Percentiles rank a stretch among this genome's conserved stretches.
Evolutionary conservation across 1,284 basidiomycete species (phyloP).

Genomic region (Anthracocystis panici-leucophaei): DNA sequence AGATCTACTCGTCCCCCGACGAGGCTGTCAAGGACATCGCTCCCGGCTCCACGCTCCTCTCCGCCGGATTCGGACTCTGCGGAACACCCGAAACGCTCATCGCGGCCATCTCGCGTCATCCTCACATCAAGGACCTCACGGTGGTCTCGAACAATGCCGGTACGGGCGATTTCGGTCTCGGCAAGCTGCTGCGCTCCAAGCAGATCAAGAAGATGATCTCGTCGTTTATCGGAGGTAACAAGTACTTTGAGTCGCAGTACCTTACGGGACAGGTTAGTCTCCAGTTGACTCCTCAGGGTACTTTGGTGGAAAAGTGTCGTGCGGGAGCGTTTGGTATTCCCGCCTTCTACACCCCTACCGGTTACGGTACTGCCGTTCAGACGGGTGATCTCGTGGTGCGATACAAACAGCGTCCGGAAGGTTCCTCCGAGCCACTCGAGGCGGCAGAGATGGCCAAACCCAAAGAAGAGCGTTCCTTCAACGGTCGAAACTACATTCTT

Average conservation of each 20-base stretch:
- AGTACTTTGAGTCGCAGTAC: constrained; percentile 65
- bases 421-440: constrained; percentile 44
- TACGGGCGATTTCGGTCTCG: constrained; percentile 62
- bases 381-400: constrained; percentile 70
- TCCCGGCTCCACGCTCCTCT: constrained; percentile 58
- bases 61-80: constrained; percentile 67
- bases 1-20: constrained; percentile 55
- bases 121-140: constrained; percentile 58
- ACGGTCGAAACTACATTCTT: constrained; percentile 85
- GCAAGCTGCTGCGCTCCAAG: constrained; percentile 57
- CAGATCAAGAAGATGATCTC: constrained; percentile 64
- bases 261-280: constrained; percentile 62
- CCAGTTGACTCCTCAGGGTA: constrained; percentile 71
- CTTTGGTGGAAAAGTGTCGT: constrained; percentile 88
- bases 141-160: constrained; percentile 68
- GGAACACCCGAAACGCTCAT: constrained; percentile 68
- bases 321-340: constrained; percentile 95
- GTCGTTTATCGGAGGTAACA: constrained; percentile 68
- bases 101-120: constrained; percentile 53
- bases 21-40: constrained; percentile 65
- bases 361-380: constrained; percentile 72
- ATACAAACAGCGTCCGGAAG: constrained; percentile 60
- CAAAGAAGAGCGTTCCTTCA: constrained; percentile 84
- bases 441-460: constrained; percentile 67
- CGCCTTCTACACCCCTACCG: constrained; percentile 94